Base-by-base conservation (phyloP, 2,329 filamentous ascomycete species). In the Stagonosporopsis tanaceti region DNA sequence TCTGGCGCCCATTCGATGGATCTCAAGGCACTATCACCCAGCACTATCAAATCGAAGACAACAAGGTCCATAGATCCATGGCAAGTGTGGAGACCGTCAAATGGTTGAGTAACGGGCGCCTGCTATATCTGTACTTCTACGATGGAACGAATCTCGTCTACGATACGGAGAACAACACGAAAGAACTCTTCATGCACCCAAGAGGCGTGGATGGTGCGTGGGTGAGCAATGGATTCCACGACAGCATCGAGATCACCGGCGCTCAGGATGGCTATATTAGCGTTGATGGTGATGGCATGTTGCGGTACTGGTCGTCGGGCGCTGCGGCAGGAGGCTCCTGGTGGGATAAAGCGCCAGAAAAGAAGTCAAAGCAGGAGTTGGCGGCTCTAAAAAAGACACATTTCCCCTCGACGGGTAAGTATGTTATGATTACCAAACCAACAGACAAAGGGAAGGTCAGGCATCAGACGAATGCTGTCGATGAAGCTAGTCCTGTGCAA, bases 111-210 rank as follows among this genome's bases (percentile, higher is more conserved):
- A 30, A 64, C 27, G 69, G 65, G 7, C 48, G 57, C 11, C 46
- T 64, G 9, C 44, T 74, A 1, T 51, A 42, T 17, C 20, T 74
- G 4, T 22, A 57, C 7, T 60, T 62, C 12, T 56, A 50, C 2
- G 70, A 73, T 4, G 65, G 70, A 4, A 65, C 64, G 0, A 63
- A 48, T 2, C 44, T 73, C 1, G 52, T 72, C 2, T 74, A 71
- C 50, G 60, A 73, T 25, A 59, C 50, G 1, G 34, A 63, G 9
- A 64, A 46, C 9, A 73, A 73, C 35, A 37, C 60, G 3, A 73
- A 74, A 44, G 69, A 73, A 52, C 37, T 71, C 7, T 71, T 71
- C 34, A 60, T 55, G 44, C 64, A 64, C n/a, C 50, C 63, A 5
- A 53, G 51, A 15, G 65, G 67, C 8, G 38, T 48, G 9, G 15